These are phyloP conservation scores for Xerocomus potaroensis DNA, from an alignment of 768 basidiomycete genomes.

Conservation along the genomic window DNA sequence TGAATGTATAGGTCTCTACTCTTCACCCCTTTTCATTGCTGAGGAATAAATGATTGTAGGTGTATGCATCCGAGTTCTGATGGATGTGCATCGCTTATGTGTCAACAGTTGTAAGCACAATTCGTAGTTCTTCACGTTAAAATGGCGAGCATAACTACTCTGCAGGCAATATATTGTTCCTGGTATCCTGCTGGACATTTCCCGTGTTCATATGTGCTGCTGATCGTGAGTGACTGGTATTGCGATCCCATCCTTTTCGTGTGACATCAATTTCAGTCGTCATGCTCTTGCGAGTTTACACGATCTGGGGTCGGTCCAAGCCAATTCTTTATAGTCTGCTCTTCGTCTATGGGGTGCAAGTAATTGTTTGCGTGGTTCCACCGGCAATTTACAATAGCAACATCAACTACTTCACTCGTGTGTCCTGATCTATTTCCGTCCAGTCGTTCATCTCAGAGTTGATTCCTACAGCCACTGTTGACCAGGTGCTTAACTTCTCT, in stretches of 20 bases:
- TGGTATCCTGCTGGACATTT: slow-evolving; percentile 1
- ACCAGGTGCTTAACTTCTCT: not conserved
- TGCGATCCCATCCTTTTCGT: not conserved
- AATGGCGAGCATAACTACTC: not conserved
- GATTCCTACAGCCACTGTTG: not conserved
- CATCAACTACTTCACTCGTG: slow-evolving; percentile 1
- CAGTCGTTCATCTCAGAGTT: not conserved
- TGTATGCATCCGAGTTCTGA: not conserved
- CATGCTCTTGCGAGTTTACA: slow-evolving; percentile 14
- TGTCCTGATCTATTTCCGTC: not conserved
- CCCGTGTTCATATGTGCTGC: slow-evolving; percentile 6
- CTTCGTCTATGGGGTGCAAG: not conserved
- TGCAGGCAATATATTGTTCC: slow-evolving; percentile 3
- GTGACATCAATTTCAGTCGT: slow-evolving; percentile 1
- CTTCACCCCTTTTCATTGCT: not conserved
- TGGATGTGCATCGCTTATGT: not conserved
- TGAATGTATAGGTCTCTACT: not conserved
- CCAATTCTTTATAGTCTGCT: slow-evolving; percentile 1
- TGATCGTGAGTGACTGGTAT: slow-evolving; percentile 5
- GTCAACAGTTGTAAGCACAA: slow-evolving; percentile 9
- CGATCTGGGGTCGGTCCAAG: slow-evolving; percentile 11
- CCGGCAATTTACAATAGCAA: slow-evolving; percentile 4
- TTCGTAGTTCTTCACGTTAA: too few species aligned
- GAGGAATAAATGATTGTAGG: not conserved
- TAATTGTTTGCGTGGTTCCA: not conserved